Evolutionary conservation across 2,329 filamentous ascomycete species (phyloP), one percentile per base, ranked within the genome.

Genomic region (Stemphylium vesicarium): DNA sequence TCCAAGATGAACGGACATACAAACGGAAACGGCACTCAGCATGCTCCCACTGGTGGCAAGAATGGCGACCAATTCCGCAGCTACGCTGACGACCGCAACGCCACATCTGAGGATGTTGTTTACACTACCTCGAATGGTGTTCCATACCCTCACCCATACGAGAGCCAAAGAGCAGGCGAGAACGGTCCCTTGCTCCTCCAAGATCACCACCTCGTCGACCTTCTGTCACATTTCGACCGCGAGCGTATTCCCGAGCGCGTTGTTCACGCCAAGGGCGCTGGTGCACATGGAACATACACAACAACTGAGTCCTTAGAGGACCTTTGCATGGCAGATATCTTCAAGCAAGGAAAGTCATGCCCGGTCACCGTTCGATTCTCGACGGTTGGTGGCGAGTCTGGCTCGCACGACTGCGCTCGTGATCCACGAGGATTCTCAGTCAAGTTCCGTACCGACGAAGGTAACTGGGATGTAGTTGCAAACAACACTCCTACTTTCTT

Each of bases 401-500:
- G 88, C 6, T 90, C 86, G 4, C 82, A 88, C 53, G 89, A 92
- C 66, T 86, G 84, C 60, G 88, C 87, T 29, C 85, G 89, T 55
- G 89, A 92, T 62, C 88, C 88, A 9, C 81, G 88, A 66, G 89
- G 89, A 0, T 91, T 92, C 66, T 82, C 87, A 1, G 80, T 90
- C 60, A 92, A 91, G 76, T 88, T 92, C 76, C 82, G 87, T 33
- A 91, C 88, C 0, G 84, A 88, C 15, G 85, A 91, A 64, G 88
- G 88, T n/a, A 90, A 90, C 64, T 89, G 84, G 82, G 88, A 90
- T 66, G 80, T 87, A 73, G 88, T 91, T 7, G 85, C 84, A 57
- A 90, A 90, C 78, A 91, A 91, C 70, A 90, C 87, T 0, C 88
- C 88, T 0, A 84, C 90, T 2, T 92, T 91, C 80, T 91, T 92